Evolutionary conservation across 768 basidiomycete species (phyloP).

Genomic region (Russula lepida): DNA sequence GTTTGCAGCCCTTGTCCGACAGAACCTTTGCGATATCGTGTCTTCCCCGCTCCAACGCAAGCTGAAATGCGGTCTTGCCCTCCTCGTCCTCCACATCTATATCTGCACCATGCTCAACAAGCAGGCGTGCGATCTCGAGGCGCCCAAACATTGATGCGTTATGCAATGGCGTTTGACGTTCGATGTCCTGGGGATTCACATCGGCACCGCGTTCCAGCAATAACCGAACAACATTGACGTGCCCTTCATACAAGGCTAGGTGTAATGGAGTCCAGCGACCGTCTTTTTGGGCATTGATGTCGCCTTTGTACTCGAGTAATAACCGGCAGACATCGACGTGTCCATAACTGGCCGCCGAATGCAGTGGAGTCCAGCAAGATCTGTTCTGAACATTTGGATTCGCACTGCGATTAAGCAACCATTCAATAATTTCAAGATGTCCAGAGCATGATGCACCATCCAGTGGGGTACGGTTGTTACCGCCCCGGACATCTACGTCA

Average conservation of each 20-base stretch:
- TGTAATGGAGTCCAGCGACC: not conserved
- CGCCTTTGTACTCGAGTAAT: not conserved
- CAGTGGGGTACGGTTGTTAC: not conserved
- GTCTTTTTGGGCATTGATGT: not conserved
- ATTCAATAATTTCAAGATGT: not conserved
- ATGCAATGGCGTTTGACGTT: not conserved
- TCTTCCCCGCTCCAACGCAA: too few species aligned
- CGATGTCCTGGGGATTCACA: not conserved
- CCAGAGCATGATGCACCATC: not conserved
- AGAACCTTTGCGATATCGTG: too few species aligned
- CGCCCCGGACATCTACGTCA: not conserved
- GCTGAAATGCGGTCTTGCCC: too few species aligned
- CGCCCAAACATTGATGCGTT: not conserved
- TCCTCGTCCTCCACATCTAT: too few species aligned
- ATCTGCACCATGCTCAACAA: not conserved
- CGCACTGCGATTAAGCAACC: not conserved
- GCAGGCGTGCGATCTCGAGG: not conserved
- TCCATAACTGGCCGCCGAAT: not conserved
- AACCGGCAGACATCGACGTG: not conserved
- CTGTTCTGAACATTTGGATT: not conserved
- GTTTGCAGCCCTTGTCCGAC: too few species aligned
- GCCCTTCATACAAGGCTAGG: not conserved
- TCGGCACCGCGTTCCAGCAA: not conserved
- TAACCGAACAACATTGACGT: not conserved
- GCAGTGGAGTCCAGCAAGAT: not conserved